Evolutionary conservation across 2,329 filamentous ascomycete genomes (phyloP).

Genomic region (Aspergillus novoparasiticus): DNA sequence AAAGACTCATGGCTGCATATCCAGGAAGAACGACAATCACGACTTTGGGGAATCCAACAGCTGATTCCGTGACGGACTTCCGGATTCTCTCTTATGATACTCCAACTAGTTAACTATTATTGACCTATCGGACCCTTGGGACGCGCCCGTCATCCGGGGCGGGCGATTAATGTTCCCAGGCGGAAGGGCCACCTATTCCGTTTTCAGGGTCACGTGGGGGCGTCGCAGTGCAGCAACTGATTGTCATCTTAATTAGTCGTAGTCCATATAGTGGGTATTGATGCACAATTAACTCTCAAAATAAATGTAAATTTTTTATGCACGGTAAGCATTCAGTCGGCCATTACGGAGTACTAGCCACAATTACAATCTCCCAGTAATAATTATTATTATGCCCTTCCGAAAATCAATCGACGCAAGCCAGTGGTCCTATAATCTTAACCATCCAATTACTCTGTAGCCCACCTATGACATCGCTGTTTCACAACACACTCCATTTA

Average conservation of each 20-base stretch:
- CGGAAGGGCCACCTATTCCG: slow-evolving; percentile 22
- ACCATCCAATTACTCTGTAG: neutral
- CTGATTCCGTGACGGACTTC: slow-evolving; percentile 8
- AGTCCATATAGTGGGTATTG: too few species aligned
- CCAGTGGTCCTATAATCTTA: neutral
- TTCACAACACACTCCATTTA: slow-evolving; percentile 4
- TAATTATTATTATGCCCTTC: too few species aligned
- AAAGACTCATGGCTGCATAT: slow-evolving; percentile 8
- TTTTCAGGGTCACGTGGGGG: slow-evolving; percentile 11
- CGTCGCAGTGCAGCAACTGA: too few species aligned
- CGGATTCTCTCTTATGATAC: slow-evolving; percentile 1
- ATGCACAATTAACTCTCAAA: neutral
- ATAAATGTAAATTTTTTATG: neutral
- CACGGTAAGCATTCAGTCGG: neutral
- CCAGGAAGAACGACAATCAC: neutral
- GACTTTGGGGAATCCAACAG: neutral
- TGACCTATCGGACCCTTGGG: slow-evolving; percentile 7
- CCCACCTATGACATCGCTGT: slow-evolving; percentile 15
- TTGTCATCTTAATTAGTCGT: too few species aligned
- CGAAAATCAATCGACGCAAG: neutral
- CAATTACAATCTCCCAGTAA: neutral
- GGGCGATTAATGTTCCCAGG: slow-evolving; percentile 16
- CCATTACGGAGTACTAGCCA: neutral
- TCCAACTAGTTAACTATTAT: neutral
- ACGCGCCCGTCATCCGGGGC: slow-evolving; percentile 14